Conservation (phyloP, 768 basidiomycete species). For the Amanita inopinata region DNA sequence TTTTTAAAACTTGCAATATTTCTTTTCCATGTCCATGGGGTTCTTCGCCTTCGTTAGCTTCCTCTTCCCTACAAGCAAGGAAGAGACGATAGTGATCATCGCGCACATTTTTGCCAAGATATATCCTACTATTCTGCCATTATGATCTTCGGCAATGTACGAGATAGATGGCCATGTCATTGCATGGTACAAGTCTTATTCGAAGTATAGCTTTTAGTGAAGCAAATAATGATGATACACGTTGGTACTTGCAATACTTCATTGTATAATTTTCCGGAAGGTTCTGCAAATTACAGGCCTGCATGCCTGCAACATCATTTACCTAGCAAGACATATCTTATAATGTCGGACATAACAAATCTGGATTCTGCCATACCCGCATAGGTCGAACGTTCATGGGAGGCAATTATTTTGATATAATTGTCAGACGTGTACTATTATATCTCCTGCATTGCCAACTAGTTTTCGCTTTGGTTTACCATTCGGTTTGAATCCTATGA, state of each 20-base stretch:
- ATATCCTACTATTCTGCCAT: constrained; percentile 90
- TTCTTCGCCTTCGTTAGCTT: constrained; percentile 48
- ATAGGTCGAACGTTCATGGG: constrained; percentile 37
- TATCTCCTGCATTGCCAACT: constrained; percentile 32
- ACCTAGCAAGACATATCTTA: constrained; percentile 34
- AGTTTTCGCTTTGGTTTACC: constrained; percentile 35
- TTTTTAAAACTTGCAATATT: constrained; percentile 63
- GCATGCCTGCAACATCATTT: constrained; percentile 89
- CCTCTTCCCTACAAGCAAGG: constrained; percentile 49
- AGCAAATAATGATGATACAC: constrained; percentile 1
- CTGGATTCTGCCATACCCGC: constrained; percentile 19
- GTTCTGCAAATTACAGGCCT: constrained; percentile 91
- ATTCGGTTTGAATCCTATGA: constrained; percentile 34
- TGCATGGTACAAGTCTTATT: constrained; percentile 76
- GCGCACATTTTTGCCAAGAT: constrained; percentile 91
- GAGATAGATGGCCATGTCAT: constrained; percentile 95
- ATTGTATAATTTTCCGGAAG: constrained; percentile 91
- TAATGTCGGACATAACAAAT: neutral
- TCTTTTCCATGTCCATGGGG: constrained; percentile 92
- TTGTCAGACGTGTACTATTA: constrained; percentile 23
- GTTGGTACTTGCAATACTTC: constrained; percentile 51
- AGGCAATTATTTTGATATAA: constrained; percentile 2
- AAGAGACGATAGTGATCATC: neutral
- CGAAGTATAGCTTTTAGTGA: constrained; percentile 15
- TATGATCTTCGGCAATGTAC: constrained; percentile 87